A percentile compares a stretch with the other conserved stretches of the same genome.
phyloP scores from a whole-genome alignment of 2,329 filamentous ascomycete species.

The Fusarium pseudograminearum region DNA sequence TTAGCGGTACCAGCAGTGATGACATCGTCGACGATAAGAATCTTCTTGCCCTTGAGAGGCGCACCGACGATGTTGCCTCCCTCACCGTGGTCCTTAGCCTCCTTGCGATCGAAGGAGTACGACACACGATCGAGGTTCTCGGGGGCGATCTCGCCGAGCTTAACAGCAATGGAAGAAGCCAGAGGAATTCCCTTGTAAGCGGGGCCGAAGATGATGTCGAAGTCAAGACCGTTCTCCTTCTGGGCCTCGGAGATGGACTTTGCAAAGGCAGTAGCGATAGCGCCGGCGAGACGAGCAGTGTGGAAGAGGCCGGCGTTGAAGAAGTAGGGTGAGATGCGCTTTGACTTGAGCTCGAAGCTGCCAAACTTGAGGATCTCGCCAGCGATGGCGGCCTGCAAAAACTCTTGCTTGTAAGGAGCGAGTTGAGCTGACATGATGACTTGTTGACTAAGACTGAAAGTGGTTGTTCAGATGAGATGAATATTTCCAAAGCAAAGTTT shows the following conservation, averaged over 20 bases:
- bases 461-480: background rate
- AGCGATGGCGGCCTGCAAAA: constrained; percentile 76
- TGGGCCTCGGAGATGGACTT: constrained; percentile 67
- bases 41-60: constrained; percentile 82
- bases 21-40: constrained; percentile 95
- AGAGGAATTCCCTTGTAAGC: constrained; percentile 98
- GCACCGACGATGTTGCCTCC: constrained; percentile 93
- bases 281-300: constrained; percentile 79
- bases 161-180: constrained; percentile 80
- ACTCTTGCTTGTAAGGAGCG: constrained; percentile 75
- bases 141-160: constrained; percentile 77
- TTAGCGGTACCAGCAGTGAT: constrained; percentile 96
- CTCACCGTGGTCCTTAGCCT: constrained; percentile 95
- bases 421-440: constrained; percentile 60
- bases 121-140: constrained; percentile 75
- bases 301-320: constrained; percentile 97
- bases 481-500: constrained; percentile 36
- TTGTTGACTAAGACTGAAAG: background rate
- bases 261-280: constrained; percentile 86
- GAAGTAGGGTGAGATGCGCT: constrained; percentile 93
- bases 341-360: constrained; percentile 90
- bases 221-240: constrained; percentile 60
- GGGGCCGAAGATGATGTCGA: constrained; percentile 92
- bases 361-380: constrained; percentile 83
- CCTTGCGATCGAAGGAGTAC: constrained; percentile 96